Evolutionary conservation across 805 yeast genomes (phyloP), one percentile per base, ranked within the genome.

Genomic region (Metschnikowia hibisci): DNA sequence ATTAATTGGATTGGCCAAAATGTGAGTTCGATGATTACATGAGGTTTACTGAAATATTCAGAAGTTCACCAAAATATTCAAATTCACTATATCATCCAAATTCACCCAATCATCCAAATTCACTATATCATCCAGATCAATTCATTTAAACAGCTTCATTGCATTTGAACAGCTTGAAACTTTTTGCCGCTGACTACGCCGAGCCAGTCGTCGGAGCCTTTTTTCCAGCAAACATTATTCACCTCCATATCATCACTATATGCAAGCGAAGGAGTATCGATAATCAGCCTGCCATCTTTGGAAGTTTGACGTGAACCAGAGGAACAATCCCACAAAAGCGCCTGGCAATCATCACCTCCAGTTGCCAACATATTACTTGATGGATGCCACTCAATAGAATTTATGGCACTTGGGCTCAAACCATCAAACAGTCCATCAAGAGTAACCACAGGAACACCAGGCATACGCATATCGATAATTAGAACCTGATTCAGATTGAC

Each of bases 301-400:
- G 47, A 14, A n/a, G 39, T 41, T 13, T 34, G 49, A 27, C 34
- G 29, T 22, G 27, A 26, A 4, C 36, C 25, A 39, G 57, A 56
- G 45, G 63, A 68, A 42, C 82, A 62, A 57, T 85, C 89, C 82
- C 89, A 82, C 13, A 80, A 69, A 23, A 84, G 62, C 1, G 82
- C 82, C 59, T 84, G 89, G 59, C 93, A 78, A 61, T 81, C 85
- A 65, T 83, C 82, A 53, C 84, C 74, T 53, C 96, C 82, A 0
- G 82, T 74, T 12, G 81, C 53, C 14, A 91, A 61, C 23, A 75
- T 61, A 47, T 84, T 81, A 26, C 80, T 74, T 0, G 75, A 61
- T 0, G 98, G 97, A 54, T 90, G 91, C 97, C 97, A 91, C 41
- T 73, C 64, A 13, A 90, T 76, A 49, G 81, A 73, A 58, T 91